Evolutionary conservation across 805 yeast genomes (phyloP), one percentile per base, ranked within the genome.

Genomic region (Cyberlindnera amylophila): DNA sequence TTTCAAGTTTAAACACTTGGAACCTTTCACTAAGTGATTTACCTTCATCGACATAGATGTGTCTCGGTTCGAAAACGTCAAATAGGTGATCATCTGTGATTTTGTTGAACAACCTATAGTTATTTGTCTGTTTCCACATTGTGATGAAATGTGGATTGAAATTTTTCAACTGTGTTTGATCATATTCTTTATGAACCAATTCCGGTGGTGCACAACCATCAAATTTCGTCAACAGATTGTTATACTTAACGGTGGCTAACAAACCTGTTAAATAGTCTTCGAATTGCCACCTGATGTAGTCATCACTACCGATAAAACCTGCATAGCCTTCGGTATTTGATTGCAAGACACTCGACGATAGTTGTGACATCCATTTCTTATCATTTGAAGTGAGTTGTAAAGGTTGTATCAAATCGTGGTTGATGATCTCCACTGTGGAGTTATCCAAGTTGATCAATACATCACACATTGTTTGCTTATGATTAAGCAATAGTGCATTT

Each of bases 261-360:
- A 93, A 61, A 10, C 95, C 87, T 45, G 84, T 74, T 19, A 90
- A 63, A 57, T 93, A 93, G 55, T 90, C 97, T 58, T 93, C 99
- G 62, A 91, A 90, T 54, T 81, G 88, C 64, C 80, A 75, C 39
- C 98, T 67, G 26, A 93, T 81, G 57, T 82, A 87, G 62, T 93
- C 99, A 55, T 93, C 98, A 51, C 86, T 81, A 3, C 91, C 91
- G 34, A 65, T 64, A 56, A 73, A 83, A 44, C 75, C 74, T 39
- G 75, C 73, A 62, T 48, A 64, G 69, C 50, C 72, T 13, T 45
- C 52, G 13, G 31, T 31, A 37, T 41, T 52, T 38, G 66, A 69
- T 7, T 69, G 65, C 8, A 68, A 62, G 7, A 63, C 63, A 30
- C 68, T 71, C 34, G 67, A 62, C 0, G 71, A 56, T 10, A 93